These are phyloP conservation scores for Gossypium anomalum DNA, from an alignment of 345 rosid species.

Conservation along the genomic window DNA sequence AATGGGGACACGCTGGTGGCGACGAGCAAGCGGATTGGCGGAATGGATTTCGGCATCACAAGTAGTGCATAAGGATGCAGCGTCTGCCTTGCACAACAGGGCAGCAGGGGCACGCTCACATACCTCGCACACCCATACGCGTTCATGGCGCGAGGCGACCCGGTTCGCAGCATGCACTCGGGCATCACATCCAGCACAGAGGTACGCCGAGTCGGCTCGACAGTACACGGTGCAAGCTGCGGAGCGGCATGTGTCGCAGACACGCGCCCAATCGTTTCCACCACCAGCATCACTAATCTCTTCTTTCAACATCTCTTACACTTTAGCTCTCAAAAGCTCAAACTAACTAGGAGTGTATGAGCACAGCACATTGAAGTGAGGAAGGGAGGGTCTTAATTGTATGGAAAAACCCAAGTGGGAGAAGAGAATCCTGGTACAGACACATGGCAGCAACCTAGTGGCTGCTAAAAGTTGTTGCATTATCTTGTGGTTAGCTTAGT, in stretches of 20 bases:
- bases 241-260: slow-evolving; percentile 68
- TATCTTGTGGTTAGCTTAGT: slow-evolving; percentile 13
- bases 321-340: slow-evolving; percentile 3
- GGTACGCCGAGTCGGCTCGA: slow-evolving; percentile 70
- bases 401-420: slow-evolving; percentile 20
- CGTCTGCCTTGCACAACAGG: slow-evolving; percentile 81
- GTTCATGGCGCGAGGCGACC: slow-evolving; percentile 89
- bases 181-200: slow-evolving; percentile 64
- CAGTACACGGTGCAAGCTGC: slow-evolving; percentile 82
- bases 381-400: slow-evolving; percentile 21
- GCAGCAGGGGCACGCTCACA: slow-evolving; percentile 91
- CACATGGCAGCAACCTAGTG: slow-evolving; percentile 49
- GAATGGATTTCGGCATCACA: slow-evolving; percentile 90
- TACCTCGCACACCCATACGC: slow-evolving; percentile 73
- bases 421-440: slow-evolving; percentile 32
- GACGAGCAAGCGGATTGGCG: slow-evolving; percentile 85
- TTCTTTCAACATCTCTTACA: slow-evolving; percentile 52
- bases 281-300: slow-evolving; percentile 31
- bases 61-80: slow-evolving; percentile 72
- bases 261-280: slow-evolving; percentile 52
- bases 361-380: background rate
- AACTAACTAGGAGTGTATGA: background rate
- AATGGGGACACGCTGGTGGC: slow-evolving; percentile 80
- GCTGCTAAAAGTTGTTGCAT: slow-evolving; percentile 27
- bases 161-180: slow-evolving; percentile 66